phyloP scores from a whole-genome alignment of 2,329 filamentous ascomycete species.

The Chaetomiaceae sp. region DNA sequence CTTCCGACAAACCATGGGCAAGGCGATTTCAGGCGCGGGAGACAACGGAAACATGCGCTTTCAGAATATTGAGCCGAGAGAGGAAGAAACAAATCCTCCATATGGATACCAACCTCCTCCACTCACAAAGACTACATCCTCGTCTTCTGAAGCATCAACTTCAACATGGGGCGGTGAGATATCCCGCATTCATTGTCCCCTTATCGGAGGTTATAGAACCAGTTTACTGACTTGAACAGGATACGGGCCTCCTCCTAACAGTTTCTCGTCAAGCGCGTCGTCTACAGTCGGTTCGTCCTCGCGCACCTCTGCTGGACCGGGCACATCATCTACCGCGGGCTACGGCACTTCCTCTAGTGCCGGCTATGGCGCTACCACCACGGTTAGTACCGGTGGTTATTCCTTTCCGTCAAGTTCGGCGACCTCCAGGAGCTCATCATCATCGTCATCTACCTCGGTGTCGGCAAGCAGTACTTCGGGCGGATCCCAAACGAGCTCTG shows the following conservation, averaged over 20 bases:
- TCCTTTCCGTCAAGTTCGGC: conserved; percentile 4
- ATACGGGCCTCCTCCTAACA: conserved; percentile 15
- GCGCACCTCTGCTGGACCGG: not conserved
- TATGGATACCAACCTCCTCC: conserved; percentile 23
- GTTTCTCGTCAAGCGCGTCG: not conserved
- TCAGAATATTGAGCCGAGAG: conserved; percentile 14
- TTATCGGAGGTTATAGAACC: not conserved
- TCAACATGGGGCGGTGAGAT: conserved; percentile 15
- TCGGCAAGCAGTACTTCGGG: not conserved
- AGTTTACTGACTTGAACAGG: conserved; percentile 2
- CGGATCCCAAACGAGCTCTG: not conserved
- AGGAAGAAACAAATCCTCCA: conserved; percentile 18
- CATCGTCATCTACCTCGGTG: not conserved
- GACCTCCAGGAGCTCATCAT: not conserved
- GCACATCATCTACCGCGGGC: conserved; percentile 13
- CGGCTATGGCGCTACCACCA: not conserved
- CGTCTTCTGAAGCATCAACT: not conserved
- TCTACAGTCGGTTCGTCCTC: not conserved
- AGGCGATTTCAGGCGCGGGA: not conserved
- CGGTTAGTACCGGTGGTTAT: conserved; percentile 1
- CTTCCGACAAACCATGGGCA: conserved; percentile 21
- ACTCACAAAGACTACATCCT: not conserved
- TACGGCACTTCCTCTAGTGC: conserved; percentile 13
- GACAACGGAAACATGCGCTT: not conserved
- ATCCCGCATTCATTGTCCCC: not conserved